A percentile compares a stretch with the other conserved stretches of the same genome.
These are phyloP conservation scores for Pythium chondricola DNA, from an alignment of 352 stramenopile genomes.

Conservation along the genomic window DNA sequence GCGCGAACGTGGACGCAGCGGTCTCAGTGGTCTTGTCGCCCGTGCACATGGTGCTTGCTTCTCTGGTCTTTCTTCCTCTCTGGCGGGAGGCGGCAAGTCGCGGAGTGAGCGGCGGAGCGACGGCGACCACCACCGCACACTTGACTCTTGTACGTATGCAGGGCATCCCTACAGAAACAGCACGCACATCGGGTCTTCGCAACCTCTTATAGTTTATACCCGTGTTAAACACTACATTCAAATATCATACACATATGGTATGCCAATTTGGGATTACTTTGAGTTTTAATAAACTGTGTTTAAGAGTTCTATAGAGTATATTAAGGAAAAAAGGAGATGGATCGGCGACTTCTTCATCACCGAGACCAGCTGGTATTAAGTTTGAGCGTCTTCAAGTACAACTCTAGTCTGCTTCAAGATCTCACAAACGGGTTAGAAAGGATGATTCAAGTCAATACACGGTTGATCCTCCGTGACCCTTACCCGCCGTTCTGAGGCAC, in stretches of 20 bases:
- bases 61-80: neutral
- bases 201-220: no score
- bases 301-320: no score
- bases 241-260: no score
- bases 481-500: no score
- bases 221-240: no score
- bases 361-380: constrained; percentile 13
- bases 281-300: no score
- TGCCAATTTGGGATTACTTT: no score
- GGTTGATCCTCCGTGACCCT: no score
- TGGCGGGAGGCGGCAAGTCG: neutral
- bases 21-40: constrained; percentile 3
- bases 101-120: neutral
- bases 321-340: no score
- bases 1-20: constrained; percentile 38
- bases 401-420: neutral
- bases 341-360: no score
- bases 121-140: neutral
- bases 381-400: constrained; percentile 14
- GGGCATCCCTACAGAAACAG: constrained; percentile 14
- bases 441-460: no score
- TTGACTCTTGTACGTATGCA: neutral
- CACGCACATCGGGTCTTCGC: no score
- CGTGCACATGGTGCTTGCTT: constrained; percentile 11
- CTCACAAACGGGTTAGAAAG: constrained; percentile 1